A percentile compares a stretch with the other conserved stretches of the same genome.
Evolutionary conservation across 192 early-diverging fungal genomes (phyloP).

Genomic region (Umbelopsis isabellina): DNA sequence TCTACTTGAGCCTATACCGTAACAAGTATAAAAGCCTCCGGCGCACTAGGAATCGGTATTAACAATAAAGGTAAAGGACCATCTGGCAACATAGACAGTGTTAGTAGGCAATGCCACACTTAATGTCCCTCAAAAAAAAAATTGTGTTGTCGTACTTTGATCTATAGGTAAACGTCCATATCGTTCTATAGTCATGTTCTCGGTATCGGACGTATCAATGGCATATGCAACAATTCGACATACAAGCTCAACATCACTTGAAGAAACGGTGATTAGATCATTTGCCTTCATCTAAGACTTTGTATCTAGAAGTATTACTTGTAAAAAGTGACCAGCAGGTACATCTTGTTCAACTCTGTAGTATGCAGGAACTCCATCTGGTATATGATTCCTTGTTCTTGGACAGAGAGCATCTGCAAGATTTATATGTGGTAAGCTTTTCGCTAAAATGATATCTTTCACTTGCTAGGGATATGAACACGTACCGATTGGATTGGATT

Average conservation of each 20-base stretch:
- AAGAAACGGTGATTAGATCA: not conserved
- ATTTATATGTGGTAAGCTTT: not conserved
- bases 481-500: conserved; percentile 28
- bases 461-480: not conserved
- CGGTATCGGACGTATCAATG: conserved; percentile 26
- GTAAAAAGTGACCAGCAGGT: conserved; percentile 3
- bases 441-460: not conserved
- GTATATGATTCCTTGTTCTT: conserved; percentile 38
- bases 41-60: conserved; percentile 19
- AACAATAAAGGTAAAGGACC: conserved; percentile 31
- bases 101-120: not conserved
- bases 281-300: not conserved
- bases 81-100: conserved; percentile 6
- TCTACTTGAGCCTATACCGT: conserved; percentile 8
- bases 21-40: conserved; percentile 32
- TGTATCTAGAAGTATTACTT: conserved; percentile 21
- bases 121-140: not conserved
- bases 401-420: conserved; percentile 30
- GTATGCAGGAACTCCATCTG: conserved; percentile 40
- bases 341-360: conserved; percentile 7
- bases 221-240: conserved; percentile 29
- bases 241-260: conserved; percentile 28
- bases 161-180: conserved; percentile 35
- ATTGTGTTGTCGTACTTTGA: not conserved
- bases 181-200: conserved; percentile 20